phyloP scores from a whole-genome alignment of 2,329 filamentous ascomycete genomes.

The Stemphylium vesicarium region DNA sequence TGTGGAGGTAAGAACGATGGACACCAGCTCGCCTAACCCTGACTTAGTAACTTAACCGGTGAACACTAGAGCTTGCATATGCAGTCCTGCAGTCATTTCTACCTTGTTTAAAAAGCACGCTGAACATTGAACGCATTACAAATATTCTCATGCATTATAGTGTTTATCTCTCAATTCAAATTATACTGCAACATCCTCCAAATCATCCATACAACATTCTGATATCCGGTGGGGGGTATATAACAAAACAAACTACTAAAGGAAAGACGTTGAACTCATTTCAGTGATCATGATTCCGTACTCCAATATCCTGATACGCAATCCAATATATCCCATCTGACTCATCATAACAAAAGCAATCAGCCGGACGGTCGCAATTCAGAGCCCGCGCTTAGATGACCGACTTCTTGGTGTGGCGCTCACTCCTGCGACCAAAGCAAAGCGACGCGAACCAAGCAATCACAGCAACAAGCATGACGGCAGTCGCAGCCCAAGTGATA shows the following conservation, averaged over 20 bases:
- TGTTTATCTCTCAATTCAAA: neutral
- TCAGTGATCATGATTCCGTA: neutral
- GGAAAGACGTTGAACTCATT: neutral
- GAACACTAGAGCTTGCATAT: neutral
- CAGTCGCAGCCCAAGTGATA: slow-evolving; percentile 66
- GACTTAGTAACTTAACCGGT: neutral
- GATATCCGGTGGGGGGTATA: slow-evolving; percentile 1
- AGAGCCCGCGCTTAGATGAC: neutral
- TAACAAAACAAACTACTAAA: neutral
- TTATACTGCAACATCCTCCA: neutral
- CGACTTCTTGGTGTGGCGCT: neutral
- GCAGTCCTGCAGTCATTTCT: no score
- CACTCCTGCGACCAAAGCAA: slow-evolving; percentile 32
- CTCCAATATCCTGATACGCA: neutral
- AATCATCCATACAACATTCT: neutral
- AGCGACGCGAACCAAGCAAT: slow-evolving; percentile 40
- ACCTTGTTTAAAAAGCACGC: no score
- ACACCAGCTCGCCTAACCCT: neutral
- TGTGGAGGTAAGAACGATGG: neutral
- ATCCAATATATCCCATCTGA: neutral
- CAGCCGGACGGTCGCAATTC: neutral
- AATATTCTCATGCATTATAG: neutral
- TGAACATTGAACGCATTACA: no score
- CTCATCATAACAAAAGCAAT: neutral
- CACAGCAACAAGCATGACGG: slow-evolving; percentile 50